These are phyloP conservation scores for Cytospora piceae DNA, from an alignment of 2,329 filamentous ascomycete species.

Conservation along the genomic window DNA sequence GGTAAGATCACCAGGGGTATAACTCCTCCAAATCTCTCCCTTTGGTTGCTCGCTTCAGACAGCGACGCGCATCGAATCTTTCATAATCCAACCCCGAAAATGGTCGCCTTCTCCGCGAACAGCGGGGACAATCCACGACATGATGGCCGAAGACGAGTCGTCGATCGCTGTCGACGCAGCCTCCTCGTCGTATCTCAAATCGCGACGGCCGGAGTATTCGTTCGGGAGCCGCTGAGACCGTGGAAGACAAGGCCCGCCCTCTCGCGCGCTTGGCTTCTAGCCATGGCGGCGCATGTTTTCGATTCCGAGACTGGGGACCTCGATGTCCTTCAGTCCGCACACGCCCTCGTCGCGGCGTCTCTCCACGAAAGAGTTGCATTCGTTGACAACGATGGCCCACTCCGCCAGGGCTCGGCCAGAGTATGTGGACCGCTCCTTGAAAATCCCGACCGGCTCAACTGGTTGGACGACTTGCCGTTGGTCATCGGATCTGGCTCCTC, in stretches of 20 bases:
- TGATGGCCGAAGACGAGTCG: background rate
- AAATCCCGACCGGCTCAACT: slow-evolving; percentile 50
- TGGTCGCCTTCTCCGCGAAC: background rate
- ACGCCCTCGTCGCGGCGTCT: slow-evolving; percentile 75
- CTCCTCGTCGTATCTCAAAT: background rate
- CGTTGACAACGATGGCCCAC: slow-evolving; percentile 74
- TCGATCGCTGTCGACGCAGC: background rate
- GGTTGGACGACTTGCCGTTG: slow-evolving; percentile 43
- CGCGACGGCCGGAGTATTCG: background rate
- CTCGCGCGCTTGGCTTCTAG: slow-evolving; percentile 20
- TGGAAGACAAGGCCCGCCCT: background rate
- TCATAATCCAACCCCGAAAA: background rate
- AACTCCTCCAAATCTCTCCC: background rate
- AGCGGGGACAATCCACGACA: slow-evolving; percentile 18
- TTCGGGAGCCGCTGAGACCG: background rate
- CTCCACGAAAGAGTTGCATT: slow-evolving; percentile 83
- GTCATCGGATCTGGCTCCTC: slow-evolving; percentile 35
- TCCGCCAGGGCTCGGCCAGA: slow-evolving; percentile 76
- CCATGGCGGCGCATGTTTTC: slow-evolving; percentile 57
- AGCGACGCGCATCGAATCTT: background rate
- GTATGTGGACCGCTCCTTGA: slow-evolving; percentile 58
- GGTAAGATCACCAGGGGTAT: background rate
- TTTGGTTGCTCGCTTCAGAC: background rate
- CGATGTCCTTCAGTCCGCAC: slow-evolving; percentile 66
- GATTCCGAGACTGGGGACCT: slow-evolving; percentile 67